Base-by-base conservation (phyloP, 2,329 filamentous ascomycete species). In the Pseudogymnoascus destructans region DNA sequence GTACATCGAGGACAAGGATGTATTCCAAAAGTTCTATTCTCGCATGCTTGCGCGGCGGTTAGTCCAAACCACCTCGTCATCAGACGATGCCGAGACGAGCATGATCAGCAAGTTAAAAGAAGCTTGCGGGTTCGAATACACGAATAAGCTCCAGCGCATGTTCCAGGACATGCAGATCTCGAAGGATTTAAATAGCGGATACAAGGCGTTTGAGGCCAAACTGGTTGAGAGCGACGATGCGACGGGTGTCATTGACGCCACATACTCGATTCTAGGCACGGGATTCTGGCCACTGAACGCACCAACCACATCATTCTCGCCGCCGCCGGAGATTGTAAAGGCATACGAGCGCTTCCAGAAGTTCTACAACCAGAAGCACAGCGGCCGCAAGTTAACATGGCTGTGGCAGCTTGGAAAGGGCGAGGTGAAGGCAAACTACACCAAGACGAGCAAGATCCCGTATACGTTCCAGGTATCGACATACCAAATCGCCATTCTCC, bases 51-150 rank as follows among this genome's bases (percentile, higher is more conserved):
- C 93, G 55, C 89, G 95, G 71, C 89, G 93, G 66, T 76, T 98
- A 58, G 93, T 98, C 15, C 89, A 96, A 71, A 90, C 87, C 70
- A 96, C 87, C 70, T 97, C 93, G 0, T 93, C 93, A 2, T 96
- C 91, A 2, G 91, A 95, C 65, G 93, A 98, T 73, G 92, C 93
- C 1, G 93, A 98, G 76, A 96, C 90, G 0, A 96, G 89, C 74
- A 98, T 98, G 93, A 98, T 98, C 72, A 91, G 88, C 76, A 98
- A 97, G 75, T 78, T 98, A 64, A 98, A 98, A 76, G 93, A 98
- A 70, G 92, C 93, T 0, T 97, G 93, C 69, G 93, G 93, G 67
- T 98, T 96, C 66, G 93, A 98, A 72, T 98, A 98, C 74, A 98
- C 93, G 65, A 98, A 97, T 78, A 97, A 97, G 76, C 80, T 98